A percentile compares a stretch with the other conserved stretches of the same genome.
phyloP scores from a whole-genome alignment of 371 early-diverging fungal species.

The Capniomyces stellatus region DNA sequence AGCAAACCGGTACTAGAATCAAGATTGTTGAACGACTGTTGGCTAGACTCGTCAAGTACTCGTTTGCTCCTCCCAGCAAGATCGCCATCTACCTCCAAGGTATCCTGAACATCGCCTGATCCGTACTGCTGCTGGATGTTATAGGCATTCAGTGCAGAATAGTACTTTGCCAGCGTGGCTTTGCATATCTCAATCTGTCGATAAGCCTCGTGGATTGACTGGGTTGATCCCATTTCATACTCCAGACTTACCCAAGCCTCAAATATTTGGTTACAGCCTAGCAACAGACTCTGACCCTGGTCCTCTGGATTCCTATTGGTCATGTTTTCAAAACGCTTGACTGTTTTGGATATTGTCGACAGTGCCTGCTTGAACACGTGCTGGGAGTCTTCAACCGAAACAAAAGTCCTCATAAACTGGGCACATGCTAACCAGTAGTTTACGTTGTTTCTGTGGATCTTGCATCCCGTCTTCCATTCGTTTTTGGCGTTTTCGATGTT shows the following conservation, averaged over 20 bases:
- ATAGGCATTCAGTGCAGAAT: not conserved
- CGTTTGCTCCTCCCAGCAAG: too few species aligned
- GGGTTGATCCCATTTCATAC: not conserved
- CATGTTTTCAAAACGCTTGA: not conserved
- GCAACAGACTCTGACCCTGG: not conserved
- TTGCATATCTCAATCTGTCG: not conserved
- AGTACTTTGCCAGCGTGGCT: not conserved
- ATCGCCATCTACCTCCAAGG: too few species aligned
- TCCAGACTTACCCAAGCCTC: not conserved
- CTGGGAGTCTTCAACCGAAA: not conserved
- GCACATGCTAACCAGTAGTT: slow-evolving; percentile 1
- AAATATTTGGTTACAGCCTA: not conserved
- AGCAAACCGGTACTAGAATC: too few species aligned
- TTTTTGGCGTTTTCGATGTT: not conserved
- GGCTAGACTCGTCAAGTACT: too few species aligned
- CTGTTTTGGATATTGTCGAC: not conserved
- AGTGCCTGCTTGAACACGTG: not conserved
- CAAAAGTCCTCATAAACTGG: not conserved
- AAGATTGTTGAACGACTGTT: too few species aligned
- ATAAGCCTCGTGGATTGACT: not conserved
- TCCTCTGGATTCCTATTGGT: too few species aligned
- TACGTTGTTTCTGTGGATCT: not conserved
- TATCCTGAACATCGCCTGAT: too few species aligned
- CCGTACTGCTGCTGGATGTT: not conserved
- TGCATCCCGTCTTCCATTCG: not conserved